Conservation (phyloP, 2,329 filamentous ascomycete genomes). For the Cadophora sp. region DNA sequence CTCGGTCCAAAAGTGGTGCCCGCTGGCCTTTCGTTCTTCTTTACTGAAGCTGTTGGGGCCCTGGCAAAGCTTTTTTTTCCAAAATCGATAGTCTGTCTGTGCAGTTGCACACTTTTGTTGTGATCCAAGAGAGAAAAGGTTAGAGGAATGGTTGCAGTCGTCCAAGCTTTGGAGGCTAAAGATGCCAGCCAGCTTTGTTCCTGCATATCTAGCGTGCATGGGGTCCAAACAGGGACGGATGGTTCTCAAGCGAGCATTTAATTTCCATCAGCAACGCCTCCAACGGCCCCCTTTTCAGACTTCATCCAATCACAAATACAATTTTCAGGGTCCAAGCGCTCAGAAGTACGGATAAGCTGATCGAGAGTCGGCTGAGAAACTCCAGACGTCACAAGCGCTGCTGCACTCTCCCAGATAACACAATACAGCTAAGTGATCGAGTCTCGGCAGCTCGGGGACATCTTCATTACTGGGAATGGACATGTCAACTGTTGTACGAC, state of each 20-base stretch:
- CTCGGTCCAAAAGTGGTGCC: not conserved
- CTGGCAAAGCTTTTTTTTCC: not conserved
- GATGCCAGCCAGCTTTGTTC: constrained; percentile 2
- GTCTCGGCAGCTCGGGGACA: not conserved
- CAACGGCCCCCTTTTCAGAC: not conserved
- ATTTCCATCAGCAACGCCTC: constrained; percentile 6
- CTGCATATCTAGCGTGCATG: constrained; percentile 4
- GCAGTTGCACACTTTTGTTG: constrained; percentile 4
- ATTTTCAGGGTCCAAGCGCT: not conserved
- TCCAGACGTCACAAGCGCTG: not conserved
- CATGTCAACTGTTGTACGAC: not conserved
- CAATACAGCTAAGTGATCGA: too few relatives aligned
- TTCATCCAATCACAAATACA: not conserved
- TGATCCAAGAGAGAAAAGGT: constrained; percentile 9
- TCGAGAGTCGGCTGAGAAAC: not conserved
- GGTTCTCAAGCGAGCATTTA: not conserved
- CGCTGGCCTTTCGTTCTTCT: not conserved
- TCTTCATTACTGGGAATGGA: not conserved
- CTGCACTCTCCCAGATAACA: not conserved
- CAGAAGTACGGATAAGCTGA: not conserved
- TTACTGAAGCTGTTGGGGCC: not conserved
- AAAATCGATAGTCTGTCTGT: constrained; percentile 8
- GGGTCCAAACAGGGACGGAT: not conserved
- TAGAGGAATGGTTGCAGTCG: constrained; percentile 10
- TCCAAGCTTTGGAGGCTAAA: constrained; percentile 1